Evolutionary conservation across 2,329 filamentous ascomycete species (phyloP), one percentile per base, ranked within the genome.

Genomic region (Triangularia verruculosa): DNA sequence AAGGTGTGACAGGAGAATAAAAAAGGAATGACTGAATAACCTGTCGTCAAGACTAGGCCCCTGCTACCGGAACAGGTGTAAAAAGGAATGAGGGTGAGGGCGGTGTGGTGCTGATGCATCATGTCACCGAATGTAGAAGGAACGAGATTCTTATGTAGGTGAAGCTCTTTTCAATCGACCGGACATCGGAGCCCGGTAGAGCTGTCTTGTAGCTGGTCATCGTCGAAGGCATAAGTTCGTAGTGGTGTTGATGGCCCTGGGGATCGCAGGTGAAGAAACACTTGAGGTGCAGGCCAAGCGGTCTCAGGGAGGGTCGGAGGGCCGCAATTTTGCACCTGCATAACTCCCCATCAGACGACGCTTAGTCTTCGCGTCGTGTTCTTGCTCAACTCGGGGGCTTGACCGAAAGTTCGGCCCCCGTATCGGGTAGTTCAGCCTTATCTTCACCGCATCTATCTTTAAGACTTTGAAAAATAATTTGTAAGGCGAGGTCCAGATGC

Each of bases 31-130:
- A 32, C 34, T 28, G 28, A 34, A 24, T 57, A 22, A 24, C 22
- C 22, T 52, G 57, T 22, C 57, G 57, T 59, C 39, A 43, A 59
- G 57, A 52, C 39, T 24, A 59, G 32, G 39, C 24, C 20, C 39
- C 57, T 59, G 39, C 47, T 59, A 59, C 57, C 57, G 12, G 57
- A 59, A 59, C 57, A 59, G 25, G 32, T 28, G 34, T 47, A 39
- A 24, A 52, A 30, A 12, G 57, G 22, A 54, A 25, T 24, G 51
- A n/a, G 51, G 51, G 25, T 15, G 39, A 47, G n/a, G 20, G 39
- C 39, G n/a, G 17, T 47, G 51, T 53, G 51, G 51, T 54, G 20
- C 5, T 7, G 12, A 54, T 15, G 51, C 12, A 54, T 27, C 51
- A 27, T 54, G 51, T 27, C 15, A 8, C 51, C n/a, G 9, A 54